A percentile compares a stretch with the other conserved stretches of the same genome.
These are phyloP conservation scores for Colletotrichum siamense DNA, from an alignment of 2,329 filamentous ascomycete species.

Conservation along the genomic window DNA sequence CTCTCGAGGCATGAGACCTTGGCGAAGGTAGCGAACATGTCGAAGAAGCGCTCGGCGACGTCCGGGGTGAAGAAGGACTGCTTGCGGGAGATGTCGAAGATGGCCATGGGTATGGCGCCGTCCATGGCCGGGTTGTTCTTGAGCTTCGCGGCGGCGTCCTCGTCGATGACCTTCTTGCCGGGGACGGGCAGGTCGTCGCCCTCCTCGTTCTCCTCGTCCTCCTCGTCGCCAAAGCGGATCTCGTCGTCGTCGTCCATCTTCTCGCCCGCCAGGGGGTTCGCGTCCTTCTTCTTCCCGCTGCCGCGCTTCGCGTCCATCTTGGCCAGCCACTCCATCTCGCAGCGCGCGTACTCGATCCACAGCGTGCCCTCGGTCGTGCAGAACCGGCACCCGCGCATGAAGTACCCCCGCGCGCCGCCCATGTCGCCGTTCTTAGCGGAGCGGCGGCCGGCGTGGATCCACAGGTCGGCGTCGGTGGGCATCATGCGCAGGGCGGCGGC, in stretches of 20 bases:
- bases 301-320: conserved; percentile 78
- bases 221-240: conserved; percentile 51
- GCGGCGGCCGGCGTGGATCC: conserved; percentile 83
- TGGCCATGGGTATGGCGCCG: conserved; percentile 91
- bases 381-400: conserved; percentile 88
- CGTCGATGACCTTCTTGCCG: conserved; percentile 52
- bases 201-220: conserved; percentile 46
- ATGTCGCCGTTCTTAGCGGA: conserved; percentile 86
- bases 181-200: conserved; percentile 50
- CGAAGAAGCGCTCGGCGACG: conserved; percentile 79
- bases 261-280: conserved; percentile 49
- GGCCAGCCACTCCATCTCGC: conserved; percentile 91
- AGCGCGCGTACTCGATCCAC: conserved; percentile 89
- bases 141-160: conserved; percentile 55
- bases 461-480: conserved; percentile 81
- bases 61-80: conserved; percentile 72
- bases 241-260: conserved; percentile 55
- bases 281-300: conserved; percentile 64
- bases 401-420: conserved; percentile 81
- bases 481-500: conserved; percentile 81
- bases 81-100: conserved; percentile 86
- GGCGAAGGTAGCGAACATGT: conserved; percentile 76
- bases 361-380: conserved; percentile 76
- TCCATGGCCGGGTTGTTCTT: conserved; percentile 82
- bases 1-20: conserved; percentile 67